Conservation (phyloP, 2,329 filamentous ascomycete genomes). For the Fusarium agapanthi region DNA sequence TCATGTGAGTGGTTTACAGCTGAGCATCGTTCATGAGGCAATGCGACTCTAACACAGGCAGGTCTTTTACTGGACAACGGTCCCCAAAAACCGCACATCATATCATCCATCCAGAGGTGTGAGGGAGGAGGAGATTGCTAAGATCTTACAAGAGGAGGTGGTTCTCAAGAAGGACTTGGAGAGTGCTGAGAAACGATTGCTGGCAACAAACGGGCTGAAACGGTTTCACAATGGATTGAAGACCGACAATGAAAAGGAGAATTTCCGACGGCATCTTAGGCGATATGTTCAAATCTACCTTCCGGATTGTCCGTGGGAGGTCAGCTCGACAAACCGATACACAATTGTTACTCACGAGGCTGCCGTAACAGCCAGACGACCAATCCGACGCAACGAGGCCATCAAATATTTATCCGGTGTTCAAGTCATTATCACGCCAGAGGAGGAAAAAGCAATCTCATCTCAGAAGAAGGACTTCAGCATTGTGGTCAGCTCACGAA, state of each 20-base stretch:
- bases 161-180: conserved; percentile 77
- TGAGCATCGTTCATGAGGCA: not conserved
- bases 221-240: conserved; percentile 75
- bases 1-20: conserved; percentile 70
- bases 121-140: conserved; percentile 68
- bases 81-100: conserved; percentile 90
- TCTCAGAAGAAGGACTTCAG: conserved; percentile 92
- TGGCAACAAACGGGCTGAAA: conserved; percentile 76
- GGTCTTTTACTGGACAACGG: conserved; percentile 96
- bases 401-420: conserved; percentile 93
- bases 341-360: conserved; percentile 92
- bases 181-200: conserved; percentile 75
- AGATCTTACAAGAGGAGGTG: conserved; percentile 71
- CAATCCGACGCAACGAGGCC: conserved; percentile 82
- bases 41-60: conserved; percentile 33
- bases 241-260: conserved; percentile 81
- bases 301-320: conserved; percentile 93
- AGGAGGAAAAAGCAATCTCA: conserved; percentile 87
- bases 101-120: conserved; percentile 87
- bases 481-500: conserved; percentile 92
- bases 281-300: conserved; percentile 94
- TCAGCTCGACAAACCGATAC: conserved; percentile 90
- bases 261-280: conserved; percentile 85
- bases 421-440: conserved; percentile 88
- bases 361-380: conserved; percentile 80